phyloP scores from a whole-genome alignment of 2,329 filamentous ascomycete species.

The Arthroderma uncinatum region DNA sequence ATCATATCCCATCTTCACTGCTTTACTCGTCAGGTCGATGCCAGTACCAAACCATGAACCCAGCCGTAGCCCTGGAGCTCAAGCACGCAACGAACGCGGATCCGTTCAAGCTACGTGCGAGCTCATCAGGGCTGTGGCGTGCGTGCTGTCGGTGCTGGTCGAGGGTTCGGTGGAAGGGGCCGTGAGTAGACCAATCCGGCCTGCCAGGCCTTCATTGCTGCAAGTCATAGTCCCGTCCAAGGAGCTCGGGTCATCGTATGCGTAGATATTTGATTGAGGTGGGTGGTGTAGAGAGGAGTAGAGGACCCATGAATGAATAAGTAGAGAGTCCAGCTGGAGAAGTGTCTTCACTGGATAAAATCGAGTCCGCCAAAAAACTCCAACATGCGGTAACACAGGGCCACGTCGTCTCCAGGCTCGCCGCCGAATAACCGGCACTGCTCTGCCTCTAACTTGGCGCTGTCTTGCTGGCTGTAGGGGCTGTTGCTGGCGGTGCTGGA shows the following conservation, averaged over 20 bases:
- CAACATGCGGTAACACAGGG: slow-evolving; percentile 39
- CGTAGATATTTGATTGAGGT: background rate
- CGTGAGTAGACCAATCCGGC: background rate
- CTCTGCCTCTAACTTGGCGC: slow-evolving; percentile 27
- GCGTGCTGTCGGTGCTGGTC: background rate
- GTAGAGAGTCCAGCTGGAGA: background rate
- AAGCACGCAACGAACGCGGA: background rate
- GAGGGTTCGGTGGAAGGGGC: background rate
- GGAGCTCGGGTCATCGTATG: background rate
- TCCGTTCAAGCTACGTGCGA: background rate
- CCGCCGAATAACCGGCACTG: slow-evolving; percentile 38
- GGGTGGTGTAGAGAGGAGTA: background rate
- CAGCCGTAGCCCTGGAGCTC: background rate
- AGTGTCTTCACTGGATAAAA: slow-evolving; percentile 25
- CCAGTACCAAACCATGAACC: too few relatives aligned
- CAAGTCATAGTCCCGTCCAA: background rate
- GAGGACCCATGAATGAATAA: background rate
- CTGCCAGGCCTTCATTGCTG: background rate
- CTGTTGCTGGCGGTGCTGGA: slow-evolving; percentile 14
- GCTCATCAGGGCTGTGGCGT: background rate
- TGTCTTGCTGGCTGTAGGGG: background rate
- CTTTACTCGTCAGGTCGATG: too few relatives aligned
- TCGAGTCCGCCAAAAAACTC: slow-evolving; percentile 41
- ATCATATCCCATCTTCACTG: too few relatives aligned
- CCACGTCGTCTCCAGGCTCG: slow-evolving; percentile 34